Evolutionary conservation across 2,329 filamentous ascomycete species (phyloP).

Genomic region (Clarireedia monteithiana): DNA sequence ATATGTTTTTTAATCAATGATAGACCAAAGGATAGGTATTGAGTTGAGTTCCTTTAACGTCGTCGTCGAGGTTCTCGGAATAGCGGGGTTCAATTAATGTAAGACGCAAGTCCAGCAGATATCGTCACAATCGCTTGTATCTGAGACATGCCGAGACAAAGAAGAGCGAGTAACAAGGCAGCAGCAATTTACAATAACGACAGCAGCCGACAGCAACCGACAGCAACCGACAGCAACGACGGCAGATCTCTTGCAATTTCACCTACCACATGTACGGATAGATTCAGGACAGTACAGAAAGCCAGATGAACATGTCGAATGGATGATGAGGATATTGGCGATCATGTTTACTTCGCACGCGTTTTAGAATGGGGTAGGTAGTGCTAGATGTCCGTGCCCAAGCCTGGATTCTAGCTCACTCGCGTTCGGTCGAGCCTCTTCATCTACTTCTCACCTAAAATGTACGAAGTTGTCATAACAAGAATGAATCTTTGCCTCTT

Average conservation of each 20-base stretch:
- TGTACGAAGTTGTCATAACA: too few species aligned
- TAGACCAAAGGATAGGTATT: background rate
- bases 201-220: too few species aligned
- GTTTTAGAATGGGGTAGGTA: background rate
- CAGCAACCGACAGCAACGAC: too few species aligned
- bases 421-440: slow-evolving; percentile 1
- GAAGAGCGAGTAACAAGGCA: background rate
- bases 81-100: slow-evolving; percentile 4
- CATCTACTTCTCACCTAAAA: background rate
- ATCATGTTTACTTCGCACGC: background rate
- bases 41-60: background rate
- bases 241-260: background rate
- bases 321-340: background rate
- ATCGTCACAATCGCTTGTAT: background rate
- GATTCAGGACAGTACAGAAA: background rate
- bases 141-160: slow-evolving; percentile 9
- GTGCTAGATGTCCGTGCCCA: background rate
- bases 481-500: too few species aligned
- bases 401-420: background rate
- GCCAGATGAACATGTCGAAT: background rate
- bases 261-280: too few species aligned
- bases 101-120: background rate
- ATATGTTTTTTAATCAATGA: background rate
- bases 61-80: background rate
- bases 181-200: background rate